A percentile compares a stretch with the other conserved stretches of the same genome.
Evolutionary conservation across 768 basidiomycete genomes (phyloP).

Genomic region (Cystobasidium tubakii): DNA sequence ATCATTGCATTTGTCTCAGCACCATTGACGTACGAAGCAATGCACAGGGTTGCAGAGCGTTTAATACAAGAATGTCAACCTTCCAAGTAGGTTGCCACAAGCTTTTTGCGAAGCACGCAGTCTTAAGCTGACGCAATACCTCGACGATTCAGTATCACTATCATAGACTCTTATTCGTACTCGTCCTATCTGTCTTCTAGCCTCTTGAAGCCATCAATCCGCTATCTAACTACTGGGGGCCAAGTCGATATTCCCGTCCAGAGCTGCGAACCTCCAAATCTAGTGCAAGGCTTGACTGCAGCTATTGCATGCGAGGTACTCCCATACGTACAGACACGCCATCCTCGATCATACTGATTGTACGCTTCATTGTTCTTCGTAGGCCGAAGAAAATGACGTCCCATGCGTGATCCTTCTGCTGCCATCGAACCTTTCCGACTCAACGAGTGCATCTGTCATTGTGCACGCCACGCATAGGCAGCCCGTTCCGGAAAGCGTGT

Average conservation of each 20-base stretch:
- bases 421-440: constrained; percentile 2
- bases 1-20: constrained; percentile 14
- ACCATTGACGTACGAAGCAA: constrained; percentile 15
- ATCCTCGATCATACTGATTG: not conserved
- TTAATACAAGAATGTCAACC: not conserved
- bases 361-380: not conserved
- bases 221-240: not conserved
- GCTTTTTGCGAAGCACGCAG: not conserved
- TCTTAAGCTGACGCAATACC: not conserved
- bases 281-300: constrained; percentile 17
- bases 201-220: not conserved
- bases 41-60: constrained; percentile 3
- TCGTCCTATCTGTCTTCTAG: constrained; percentile 19
- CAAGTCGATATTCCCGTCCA: not conserved
- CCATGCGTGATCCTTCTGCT: constrained; percentile 3
- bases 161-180: constrained; percentile 25
- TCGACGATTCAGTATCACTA: constrained; percentile 10
- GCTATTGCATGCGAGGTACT: constrained; percentile 6
- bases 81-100: not conserved
- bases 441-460: not conserved
- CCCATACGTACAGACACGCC: not conserved
- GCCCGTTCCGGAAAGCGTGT: constrained; percentile 17
- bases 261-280: constrained; percentile 17
- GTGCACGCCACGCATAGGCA: not conserved
- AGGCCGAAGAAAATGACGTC: constrained; percentile 15